A percentile compares a stretch with the other conserved stretches of the same genome.
These are phyloP conservation scores for Sarocladium oryzae DNA, from an alignment of 2,329 filamentous ascomycete genomes.

Conservation along the genomic window DNA sequence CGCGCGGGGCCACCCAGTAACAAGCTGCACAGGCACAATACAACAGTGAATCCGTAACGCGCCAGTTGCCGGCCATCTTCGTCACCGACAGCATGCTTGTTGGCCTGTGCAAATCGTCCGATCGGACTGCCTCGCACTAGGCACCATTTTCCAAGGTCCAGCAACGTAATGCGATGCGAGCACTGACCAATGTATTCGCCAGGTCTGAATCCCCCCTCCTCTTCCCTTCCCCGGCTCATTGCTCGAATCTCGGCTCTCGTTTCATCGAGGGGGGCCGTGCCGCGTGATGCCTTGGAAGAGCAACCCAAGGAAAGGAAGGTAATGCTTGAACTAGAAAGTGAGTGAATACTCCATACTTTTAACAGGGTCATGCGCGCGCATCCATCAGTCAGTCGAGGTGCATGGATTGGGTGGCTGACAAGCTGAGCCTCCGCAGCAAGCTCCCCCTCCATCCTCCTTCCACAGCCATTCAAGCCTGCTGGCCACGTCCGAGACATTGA, in stretches of 20 bases:
- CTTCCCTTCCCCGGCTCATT: not conserved
- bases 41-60: not conserved
- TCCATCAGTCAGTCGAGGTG: not conserved
- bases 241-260: constrained; percentile 8
- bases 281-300: constrained; percentile 6
- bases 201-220: not conserved
- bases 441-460: not conserved
- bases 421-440: constrained; percentile 7
- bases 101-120: not conserved
- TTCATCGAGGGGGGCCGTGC: constrained; percentile 3
- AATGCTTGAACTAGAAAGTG: not conserved
- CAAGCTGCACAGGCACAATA: not conserved
- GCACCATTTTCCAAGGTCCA: not conserved
- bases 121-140: not conserved
- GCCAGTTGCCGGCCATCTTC: no score
- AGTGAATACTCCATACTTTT: not conserved
- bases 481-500: not conserved
- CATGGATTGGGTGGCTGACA: constrained; percentile 7
- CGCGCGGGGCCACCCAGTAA: no score
- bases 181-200: constrained; percentile 1
- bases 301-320: not conserved
- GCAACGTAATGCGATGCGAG: constrained; percentile 2
- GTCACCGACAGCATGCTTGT: not conserved
- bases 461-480: not conserved
- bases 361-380: not conserved